Evolutionary conservation across 371 early-diverging fungal species (phyloP), one percentile per base, ranked within the genome.

Genomic region (Cokeromyces recurvatus): DNA sequence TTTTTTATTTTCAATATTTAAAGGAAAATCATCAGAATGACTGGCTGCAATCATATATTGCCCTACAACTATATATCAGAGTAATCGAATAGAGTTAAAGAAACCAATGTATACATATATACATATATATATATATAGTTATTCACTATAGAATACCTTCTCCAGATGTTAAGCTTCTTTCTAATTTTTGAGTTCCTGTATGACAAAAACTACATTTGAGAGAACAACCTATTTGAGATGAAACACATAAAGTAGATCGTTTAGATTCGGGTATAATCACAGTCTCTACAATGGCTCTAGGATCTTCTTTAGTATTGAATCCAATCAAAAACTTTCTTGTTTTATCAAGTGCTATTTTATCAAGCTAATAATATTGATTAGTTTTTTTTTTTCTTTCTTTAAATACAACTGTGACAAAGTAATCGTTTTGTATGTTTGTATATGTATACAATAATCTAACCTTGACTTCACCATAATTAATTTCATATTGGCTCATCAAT

Each of bases 191-290:
- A 0, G 93, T 94, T 7, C 96, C 95, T 19, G 95, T 94, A 41
- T 92, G 91, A 66, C 95, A 95, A 55, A 94, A 94, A 9, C 79
- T 87, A 51, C 94, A 95, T 0, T 78, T 85, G 47, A 92, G 66
- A 0, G 88, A 85, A 59, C 95, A 94, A 0, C 95, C 96, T 15
- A 94, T 82, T 51, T 95, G 96, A 24, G 89, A 88, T 10, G 88
- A 87, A 10, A 95, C 82, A 51, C 95, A 95, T 17, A 93, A 74
- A 1, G 95, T 95, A 1, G 86, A 83, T 44, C 93, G 65, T 37
- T 68, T 57, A 2, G 48, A 50, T 31, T 85, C 85, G 0, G 89
- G 87, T 35, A 89, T 89, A 36, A 83, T 69, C 6, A 89, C 87
- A 2, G 85, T 74, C 50, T 84, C 84, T 2, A 81, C 73, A 38